Percentiles rank a stretch among this genome's conserved stretches.
Conservation (phyloP, 106 monocot species). For the Allium cepa region DNA sequence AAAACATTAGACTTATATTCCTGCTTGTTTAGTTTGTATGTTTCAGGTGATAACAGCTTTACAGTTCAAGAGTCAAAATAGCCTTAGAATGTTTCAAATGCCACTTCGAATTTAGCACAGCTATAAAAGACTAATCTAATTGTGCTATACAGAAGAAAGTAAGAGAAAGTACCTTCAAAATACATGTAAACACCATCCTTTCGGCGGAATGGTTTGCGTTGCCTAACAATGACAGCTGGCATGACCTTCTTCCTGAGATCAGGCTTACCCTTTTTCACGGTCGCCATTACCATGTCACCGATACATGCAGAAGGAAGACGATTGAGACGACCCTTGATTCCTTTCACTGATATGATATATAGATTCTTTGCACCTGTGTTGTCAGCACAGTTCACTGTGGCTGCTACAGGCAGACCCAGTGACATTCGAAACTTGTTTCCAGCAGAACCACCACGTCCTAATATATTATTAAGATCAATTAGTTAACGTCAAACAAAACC, state of each 20-base stretch:
- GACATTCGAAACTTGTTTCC: constrained; percentile 31
- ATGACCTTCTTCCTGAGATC: constrained; percentile 28
- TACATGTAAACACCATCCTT: constrained; percentile 30
- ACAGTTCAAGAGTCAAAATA: too few species aligned
- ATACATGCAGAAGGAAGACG: constrained; percentile 24
- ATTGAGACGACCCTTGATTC: constrained; percentile 23
- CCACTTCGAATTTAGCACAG: too few species aligned
- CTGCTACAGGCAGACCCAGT: constrained; percentile 26
- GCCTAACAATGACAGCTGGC: constrained; percentile 23
- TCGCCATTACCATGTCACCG: constrained; percentile 27
- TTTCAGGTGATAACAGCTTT: too few species aligned
- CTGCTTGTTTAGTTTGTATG: too few species aligned
- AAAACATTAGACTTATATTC: too few species aligned
- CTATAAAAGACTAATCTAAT: too few species aligned
- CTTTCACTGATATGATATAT: constrained; percentile 26
- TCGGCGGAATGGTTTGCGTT: constrained; percentile 22
- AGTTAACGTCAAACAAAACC: too few species aligned
- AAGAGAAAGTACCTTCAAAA: constrained; percentile 15
- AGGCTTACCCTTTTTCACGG: constrained; percentile 25
- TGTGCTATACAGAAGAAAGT: too few species aligned
- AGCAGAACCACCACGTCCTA: constrained; percentile 21
- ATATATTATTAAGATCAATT: background rate
- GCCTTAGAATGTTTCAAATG: too few species aligned
- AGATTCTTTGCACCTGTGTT: constrained; percentile 28
- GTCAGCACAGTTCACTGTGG: constrained; percentile 21